These are phyloP conservation scores for Rhodosporidiobolus odoratus DNA, from an alignment of 768 basidiomycete genomes.

Conservation along the genomic window DNA sequence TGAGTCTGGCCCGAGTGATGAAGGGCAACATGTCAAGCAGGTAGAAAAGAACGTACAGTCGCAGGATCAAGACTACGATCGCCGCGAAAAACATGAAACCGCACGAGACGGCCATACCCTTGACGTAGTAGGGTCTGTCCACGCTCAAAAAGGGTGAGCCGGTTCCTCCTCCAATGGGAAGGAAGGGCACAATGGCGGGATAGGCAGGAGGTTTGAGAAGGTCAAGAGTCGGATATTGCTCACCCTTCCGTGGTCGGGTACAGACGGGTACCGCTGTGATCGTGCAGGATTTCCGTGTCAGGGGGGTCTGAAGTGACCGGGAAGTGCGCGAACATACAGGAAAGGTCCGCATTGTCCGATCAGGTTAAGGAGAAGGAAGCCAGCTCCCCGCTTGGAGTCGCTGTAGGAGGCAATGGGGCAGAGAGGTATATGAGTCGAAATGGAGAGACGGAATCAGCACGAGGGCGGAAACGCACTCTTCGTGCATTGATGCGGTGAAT, in stretches of 20 bases:
- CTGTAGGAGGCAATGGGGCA: background rate
- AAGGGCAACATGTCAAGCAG: background rate
- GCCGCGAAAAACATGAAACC: slow-evolving; percentile 10
- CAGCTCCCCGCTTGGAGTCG: slow-evolving; percentile 19
- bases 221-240: too few relatives aligned
- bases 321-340: too few relatives aligned
- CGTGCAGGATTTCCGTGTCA: too few relatives aligned
- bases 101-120: slow-evolving; percentile 17
- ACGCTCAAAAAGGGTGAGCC: background rate
- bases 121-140: slow-evolving; percentile 16
- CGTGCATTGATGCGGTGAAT: background rate
- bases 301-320: too few relatives aligned
- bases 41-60: background rate
- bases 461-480: too few relatives aligned
- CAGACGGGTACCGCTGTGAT: slow-evolving; percentile 9
- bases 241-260: slow-evolving; percentile 1
- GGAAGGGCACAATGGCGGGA: background rate
- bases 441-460: too few relatives aligned
- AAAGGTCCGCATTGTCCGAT: background rate
- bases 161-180: background rate
- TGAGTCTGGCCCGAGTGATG: background rate
- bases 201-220: background rate
- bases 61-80: background rate
- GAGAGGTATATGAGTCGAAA: too few relatives aligned
- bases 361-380: slow-evolving; percentile 22